A percentile compares a stretch with the other conserved stretches of the same genome.
Evolutionary conservation across 2,329 filamentous ascomycete genomes (phyloP).

Genomic region (Harringtonia lauricola): DNA sequence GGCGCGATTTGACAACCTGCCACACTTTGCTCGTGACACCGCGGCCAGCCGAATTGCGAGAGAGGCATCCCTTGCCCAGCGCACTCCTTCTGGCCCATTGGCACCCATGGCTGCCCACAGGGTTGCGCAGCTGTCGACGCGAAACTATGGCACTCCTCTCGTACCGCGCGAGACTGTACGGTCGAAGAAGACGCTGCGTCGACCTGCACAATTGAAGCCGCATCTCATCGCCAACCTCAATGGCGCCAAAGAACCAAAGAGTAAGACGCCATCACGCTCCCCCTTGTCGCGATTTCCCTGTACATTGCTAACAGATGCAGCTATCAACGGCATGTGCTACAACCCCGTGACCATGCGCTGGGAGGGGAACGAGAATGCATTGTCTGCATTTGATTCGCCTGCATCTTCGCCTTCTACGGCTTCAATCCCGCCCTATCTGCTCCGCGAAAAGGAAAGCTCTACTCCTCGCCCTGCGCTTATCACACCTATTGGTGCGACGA

Average conservation of each 20-base stretch:
- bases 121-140: conserved; percentile 39
- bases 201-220: conserved; percentile 57
- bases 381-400: conserved; percentile 65
- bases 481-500: conserved; percentile 73
- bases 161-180: conserved; percentile 23
- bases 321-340: conserved; percentile 91
- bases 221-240: conserved; percentile 81
- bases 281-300: not conserved
- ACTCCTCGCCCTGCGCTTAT: conserved; percentile 71
- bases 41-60: conserved; percentile 54
- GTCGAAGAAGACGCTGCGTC: conserved; percentile 44
- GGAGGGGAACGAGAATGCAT: conserved; percentile 90
- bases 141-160: conserved; percentile 31
- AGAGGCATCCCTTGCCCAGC: conserved; percentile 50
- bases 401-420: conserved; percentile 41
- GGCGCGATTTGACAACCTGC: conserved; percentile 40
- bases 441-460: conserved; percentile 44
- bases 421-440: conserved; percentile 28
- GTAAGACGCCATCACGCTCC: conserved; percentile 38
- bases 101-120: conserved; percentile 45
- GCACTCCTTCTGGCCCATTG: conserved; percentile 41
- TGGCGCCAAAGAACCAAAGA: conserved; percentile 64
- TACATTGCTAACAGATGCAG: conserved; percentile 29
- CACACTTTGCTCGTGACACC: conserved; percentile 55
- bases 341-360: conserved; percentile 79